A percentile compares a stretch with the other conserved stretches of the same genome.
phyloP scores from a whole-genome alignment of 768 basidiomycete species.

The Boletus fagicola region DNA sequence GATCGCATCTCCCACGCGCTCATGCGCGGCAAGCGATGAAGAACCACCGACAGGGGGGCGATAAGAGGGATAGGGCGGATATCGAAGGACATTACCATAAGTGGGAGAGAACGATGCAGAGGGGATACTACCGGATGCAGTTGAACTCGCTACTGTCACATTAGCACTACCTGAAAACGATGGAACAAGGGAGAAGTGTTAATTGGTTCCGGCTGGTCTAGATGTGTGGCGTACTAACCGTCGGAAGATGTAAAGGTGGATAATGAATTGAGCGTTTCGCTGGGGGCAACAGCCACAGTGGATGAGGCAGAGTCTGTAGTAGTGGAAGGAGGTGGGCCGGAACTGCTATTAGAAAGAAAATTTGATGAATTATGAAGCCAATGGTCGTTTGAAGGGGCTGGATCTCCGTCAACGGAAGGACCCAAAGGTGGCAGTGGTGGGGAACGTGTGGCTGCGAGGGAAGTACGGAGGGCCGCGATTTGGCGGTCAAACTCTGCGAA shows the following conservation, averaged over 20 bases:
- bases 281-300: conserved; percentile 10
- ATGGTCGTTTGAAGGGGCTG: conserved; percentile 11
- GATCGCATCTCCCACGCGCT: conserved; percentile 14
- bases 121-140: conserved; percentile 15
- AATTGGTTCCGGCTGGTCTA: conserved; percentile 10
- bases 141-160: conserved; percentile 7
- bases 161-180: conserved; percentile 11
- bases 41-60: conserved; percentile 14
- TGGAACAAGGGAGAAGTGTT: conserved; percentile 6
- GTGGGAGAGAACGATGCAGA: conserved; percentile 18
- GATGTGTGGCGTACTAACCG: conserved; percentile 20
- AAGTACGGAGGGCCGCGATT: conserved; percentile 47
- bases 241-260: conserved; percentile 19
- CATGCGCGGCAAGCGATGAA: conserved; percentile 16
- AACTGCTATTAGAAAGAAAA: conserved; percentile 18
- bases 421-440: conserved; percentile 27
- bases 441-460: conserved; percentile 31
- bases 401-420: conserved; percentile 20
- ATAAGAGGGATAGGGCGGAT: conserved; percentile 26
- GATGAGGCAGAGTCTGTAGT: conserved; percentile 7
- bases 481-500: conserved; percentile 55
- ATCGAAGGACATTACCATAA: conserved; percentile 25
- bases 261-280: conserved; percentile 15
- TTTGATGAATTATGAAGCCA: conserved; percentile 21
- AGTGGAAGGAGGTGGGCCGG: conserved; percentile 3